These are phyloP conservation scores for Monosporascus sp. DNA, from an alignment of 2,329 filamentous ascomycete species.

Conservation along the genomic window DNA sequence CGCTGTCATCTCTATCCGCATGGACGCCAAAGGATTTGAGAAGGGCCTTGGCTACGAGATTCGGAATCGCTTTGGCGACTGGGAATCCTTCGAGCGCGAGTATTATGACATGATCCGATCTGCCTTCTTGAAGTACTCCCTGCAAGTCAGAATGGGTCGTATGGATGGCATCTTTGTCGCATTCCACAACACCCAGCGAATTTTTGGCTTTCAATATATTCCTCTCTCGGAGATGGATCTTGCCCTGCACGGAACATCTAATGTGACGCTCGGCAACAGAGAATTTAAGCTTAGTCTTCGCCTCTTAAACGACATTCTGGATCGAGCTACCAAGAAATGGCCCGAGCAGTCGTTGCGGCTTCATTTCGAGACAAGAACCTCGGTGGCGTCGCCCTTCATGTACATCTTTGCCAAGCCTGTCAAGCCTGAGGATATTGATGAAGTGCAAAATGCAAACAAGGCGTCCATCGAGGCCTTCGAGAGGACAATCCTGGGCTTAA, in stretches of 20 bases:
- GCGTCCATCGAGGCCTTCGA: conserved; percentile 66
- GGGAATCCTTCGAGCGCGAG: conserved; percentile 89
- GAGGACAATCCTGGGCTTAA: conserved; percentile 50
- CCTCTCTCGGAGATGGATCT: conserved; percentile 80
- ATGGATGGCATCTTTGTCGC: conserved; percentile 99
- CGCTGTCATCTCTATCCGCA: conserved; percentile 85
- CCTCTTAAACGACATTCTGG: conserved; percentile 72
- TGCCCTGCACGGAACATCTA: conserved; percentile 73
- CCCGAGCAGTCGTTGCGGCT: conserved; percentile 72
- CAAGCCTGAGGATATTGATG: conserved; percentile 61
- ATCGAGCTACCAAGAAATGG: conserved; percentile 69
- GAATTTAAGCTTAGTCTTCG: conserved; percentile 81
- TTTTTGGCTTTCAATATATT: conserved; percentile 97
- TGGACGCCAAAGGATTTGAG: conserved; percentile 70
- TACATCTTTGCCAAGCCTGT: conserved; percentile 90
- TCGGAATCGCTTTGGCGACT: conserved; percentile 66
- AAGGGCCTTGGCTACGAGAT: conserved; percentile 85
- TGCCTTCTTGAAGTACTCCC: conserved; percentile 91
- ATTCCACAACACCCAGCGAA: conserved; percentile 88
- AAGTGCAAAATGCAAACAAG: conserved; percentile 65
- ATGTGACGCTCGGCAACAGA: conserved; percentile 63
- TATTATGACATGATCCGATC: conserved; percentile 95
- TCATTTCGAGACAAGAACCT: conserved; percentile 70
- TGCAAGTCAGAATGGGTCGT: conserved; percentile 92
- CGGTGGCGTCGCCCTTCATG: conserved; percentile 57